Conservation (phyloP, 352 stramenopile species). For the Pythium vanterpoolii region DNA sequence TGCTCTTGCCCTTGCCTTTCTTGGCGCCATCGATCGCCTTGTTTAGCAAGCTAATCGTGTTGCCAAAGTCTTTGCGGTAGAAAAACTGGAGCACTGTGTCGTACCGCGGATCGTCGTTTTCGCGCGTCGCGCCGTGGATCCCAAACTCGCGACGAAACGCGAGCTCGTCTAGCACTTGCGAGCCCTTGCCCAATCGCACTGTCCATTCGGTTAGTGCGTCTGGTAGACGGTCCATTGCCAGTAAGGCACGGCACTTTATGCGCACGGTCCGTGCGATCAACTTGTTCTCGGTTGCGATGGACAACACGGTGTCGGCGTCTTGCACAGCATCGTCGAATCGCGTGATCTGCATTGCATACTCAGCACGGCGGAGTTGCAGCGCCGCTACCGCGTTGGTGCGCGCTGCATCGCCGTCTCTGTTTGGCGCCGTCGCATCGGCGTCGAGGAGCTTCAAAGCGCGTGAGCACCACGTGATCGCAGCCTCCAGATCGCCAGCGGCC, state of each 20-base stretch:
- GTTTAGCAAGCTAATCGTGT: slow-evolving; percentile 8
- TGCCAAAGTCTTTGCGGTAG: slow-evolving; percentile 23
- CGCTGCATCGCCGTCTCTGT: not conserved
- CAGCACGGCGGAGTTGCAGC: slow-evolving; percentile 13
- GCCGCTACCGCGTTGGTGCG: not conserved
- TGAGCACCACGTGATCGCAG: slow-evolving; percentile 18
- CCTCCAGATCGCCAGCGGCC: slow-evolving; percentile 1
- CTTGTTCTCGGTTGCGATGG: not conserved
- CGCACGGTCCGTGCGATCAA: not conserved
- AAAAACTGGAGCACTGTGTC: slow-evolving; percentile 7
- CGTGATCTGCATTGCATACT: slow-evolving; percentile 3
- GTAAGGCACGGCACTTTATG: slow-evolving; percentile 7
- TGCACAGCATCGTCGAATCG: not conserved
- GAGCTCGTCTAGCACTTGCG: slow-evolving; percentile 16
- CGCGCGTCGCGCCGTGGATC: not conserved
- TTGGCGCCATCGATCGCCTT: slow-evolving; percentile 10
- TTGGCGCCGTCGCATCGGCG: not conserved
- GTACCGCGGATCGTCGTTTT: slow-evolving; percentile 10
- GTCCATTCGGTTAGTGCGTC: slow-evolving; percentile 10
- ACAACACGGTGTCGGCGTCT: not conserved
- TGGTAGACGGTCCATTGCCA: not conserved
- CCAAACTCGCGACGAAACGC: slow-evolving; percentile 18
- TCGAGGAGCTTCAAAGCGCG: slow-evolving; percentile 1
- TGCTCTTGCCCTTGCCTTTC: slow-evolving; percentile 13
- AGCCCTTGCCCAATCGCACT: not conserved